Percentiles rank a stretch among this genome's conserved stretches.
Conservation (phyloP, 768 basidiomycete species). For the Termitomyces sp. region DNA sequence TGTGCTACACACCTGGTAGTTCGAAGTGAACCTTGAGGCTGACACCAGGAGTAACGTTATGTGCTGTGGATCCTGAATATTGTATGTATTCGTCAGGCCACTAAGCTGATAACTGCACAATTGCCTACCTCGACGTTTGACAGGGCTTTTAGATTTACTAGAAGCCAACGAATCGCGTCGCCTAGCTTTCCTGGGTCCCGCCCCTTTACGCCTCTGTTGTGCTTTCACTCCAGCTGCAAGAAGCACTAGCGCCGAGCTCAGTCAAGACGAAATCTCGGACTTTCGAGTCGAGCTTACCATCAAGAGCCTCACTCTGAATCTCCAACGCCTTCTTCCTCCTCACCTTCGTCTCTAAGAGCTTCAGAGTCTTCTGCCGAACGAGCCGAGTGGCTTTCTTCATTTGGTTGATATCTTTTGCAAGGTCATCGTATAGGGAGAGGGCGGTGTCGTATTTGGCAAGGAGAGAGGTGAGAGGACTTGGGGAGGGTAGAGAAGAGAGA, state of each 20-base stretch:
- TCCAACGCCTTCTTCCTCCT: conserved; percentile 4
- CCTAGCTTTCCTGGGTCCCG: neutral
- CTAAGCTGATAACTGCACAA: no score
- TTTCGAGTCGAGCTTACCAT: neutral
- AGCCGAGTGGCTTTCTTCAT: conserved; percentile 4
- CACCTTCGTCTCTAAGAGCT: conserved; percentile 3
- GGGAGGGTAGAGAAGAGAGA: neutral
- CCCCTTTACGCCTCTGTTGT: conserved; percentile 11
- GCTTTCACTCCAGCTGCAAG: conserved; percentile 11
- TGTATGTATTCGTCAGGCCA: neutral
- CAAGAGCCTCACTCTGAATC: neutral
- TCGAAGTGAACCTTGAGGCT: neutral
- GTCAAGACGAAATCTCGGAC: no score
- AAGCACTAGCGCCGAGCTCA: neutral
- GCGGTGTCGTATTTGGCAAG: conserved; percentile 8
- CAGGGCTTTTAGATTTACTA: neutral
- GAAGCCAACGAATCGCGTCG: conserved; percentile 1
- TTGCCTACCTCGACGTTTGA: conserved; percentile 1
- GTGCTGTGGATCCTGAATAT: neutral
- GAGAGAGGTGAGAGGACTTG: neutral
- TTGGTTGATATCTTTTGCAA: conserved; percentile 5
- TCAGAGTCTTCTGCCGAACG: conserved; percentile 9
- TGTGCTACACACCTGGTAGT: neutral
- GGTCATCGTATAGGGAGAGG: conserved; percentile 6
- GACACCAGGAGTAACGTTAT: neutral